phyloP scores from a whole-genome alignment of 495 filamentous ascomycete species.

The Podospora australis region DNA sequence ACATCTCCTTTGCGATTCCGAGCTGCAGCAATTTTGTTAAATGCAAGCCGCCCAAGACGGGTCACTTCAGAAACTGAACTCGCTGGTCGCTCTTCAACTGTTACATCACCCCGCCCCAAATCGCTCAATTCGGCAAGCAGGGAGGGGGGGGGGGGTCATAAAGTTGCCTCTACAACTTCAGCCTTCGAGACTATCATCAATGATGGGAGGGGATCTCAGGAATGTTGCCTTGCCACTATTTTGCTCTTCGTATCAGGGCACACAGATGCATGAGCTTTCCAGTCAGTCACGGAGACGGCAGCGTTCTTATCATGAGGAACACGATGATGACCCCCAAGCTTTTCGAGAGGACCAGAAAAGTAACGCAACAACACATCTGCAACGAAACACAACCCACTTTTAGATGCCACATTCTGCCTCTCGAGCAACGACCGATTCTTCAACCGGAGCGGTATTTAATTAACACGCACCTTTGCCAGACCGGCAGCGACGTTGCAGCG shows the following conservation, averaged over 20 bases:
- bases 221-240: neutral
- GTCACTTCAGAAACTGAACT: neutral
- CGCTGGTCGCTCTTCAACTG: neutral
- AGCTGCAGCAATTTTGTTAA: neutral
- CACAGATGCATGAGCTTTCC: neutral
- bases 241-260: neutral
- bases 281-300: neutral
- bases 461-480: neutral
- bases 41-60: neutral
- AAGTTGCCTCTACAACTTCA: no score
- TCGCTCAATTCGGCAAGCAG: slow-evolving; percentile 10
- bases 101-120: slow-evolving; percentile 3
- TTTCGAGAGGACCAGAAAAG: no score
- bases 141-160: neutral
- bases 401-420: neutral
- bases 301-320: neutral
- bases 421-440: neutral
- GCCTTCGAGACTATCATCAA: neutral
- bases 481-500: neutral
- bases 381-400: no score
- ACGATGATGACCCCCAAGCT: no score
- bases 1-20: neutral
- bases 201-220: neutral
- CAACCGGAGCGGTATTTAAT: neutral
- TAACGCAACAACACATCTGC: no score